Evolutionary conservation across 2,329 filamentous ascomycete genomes (phyloP).

Genomic region (Aureobasidium melanogenum): DNA sequence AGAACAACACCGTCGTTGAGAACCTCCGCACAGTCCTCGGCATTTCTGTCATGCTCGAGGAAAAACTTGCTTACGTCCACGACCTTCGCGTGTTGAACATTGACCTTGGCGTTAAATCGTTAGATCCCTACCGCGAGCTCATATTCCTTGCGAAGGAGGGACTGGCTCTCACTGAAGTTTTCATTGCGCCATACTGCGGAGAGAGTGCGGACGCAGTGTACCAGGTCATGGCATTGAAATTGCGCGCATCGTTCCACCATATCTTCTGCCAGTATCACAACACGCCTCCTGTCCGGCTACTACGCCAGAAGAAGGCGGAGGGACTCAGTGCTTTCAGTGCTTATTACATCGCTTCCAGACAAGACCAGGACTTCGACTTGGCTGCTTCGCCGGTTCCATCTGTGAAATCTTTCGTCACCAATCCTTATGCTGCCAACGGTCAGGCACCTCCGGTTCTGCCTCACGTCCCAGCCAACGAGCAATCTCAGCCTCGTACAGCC

Average conservation of each 20-base stretch:
- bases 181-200: constrained; percentile 66
- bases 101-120: constrained; percentile 66
- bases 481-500: constrained; percentile 20
- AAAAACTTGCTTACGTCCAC: constrained; percentile 72
- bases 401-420: constrained; percentile 38
- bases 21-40: constrained; percentile 84
- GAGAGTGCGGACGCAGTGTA: constrained; percentile 69
- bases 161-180: constrained; percentile 73
- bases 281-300: constrained; percentile 62
- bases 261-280: constrained; percentile 97
- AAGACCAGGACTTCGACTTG: background rate
- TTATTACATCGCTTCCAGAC: background rate
- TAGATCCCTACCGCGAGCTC: constrained; percentile 82
- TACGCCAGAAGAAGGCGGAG: constrained; percentile 25
- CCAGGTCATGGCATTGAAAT: constrained; percentile 82
- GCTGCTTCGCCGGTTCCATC: constrained; percentile 32
- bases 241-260: constrained; percentile 90
- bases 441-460: constrained; percentile 21
- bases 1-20: constrained; percentile 71
- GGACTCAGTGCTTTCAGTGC: background rate
- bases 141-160: constrained; percentile 94
- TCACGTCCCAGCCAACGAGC: constrained; percentile 27
- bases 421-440: constrained; percentile 33
- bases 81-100: constrained; percentile 76
- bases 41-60: constrained; percentile 77